Conservation (phyloP, 1,284 basidiomycete species). For the Tilletia indica region DNA sequence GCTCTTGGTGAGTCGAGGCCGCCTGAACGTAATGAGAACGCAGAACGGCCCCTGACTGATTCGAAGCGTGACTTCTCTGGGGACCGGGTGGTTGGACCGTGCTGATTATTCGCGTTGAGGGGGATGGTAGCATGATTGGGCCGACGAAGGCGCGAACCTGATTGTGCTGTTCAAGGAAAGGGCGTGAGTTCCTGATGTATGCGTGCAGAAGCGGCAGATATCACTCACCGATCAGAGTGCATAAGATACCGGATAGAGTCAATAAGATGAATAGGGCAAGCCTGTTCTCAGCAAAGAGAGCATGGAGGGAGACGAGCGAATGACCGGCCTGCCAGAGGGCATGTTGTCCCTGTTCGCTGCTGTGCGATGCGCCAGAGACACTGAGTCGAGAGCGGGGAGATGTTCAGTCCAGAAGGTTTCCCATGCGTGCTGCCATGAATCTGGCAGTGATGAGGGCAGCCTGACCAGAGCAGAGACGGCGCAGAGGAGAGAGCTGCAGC, state of each 20-base stretch:
- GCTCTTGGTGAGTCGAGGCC: neutral
- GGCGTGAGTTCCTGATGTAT: neutral
- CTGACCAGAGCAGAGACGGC: neutral
- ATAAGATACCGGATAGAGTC: neutral
- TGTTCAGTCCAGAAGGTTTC: neutral
- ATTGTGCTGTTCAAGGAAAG: neutral
- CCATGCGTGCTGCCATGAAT: neutral
- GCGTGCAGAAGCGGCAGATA: too few relatives aligned
- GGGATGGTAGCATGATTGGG: too few relatives aligned
- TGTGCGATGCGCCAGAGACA: too few relatives aligned
- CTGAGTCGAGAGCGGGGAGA: neutral
- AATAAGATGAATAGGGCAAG: neutral
- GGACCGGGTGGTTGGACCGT: too few relatives aligned
- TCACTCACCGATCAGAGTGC: conserved; percentile 8
- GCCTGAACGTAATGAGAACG: neutral
- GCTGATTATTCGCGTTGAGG: too few relatives aligned
- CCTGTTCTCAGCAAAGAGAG: neutral
- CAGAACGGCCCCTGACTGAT: neutral
- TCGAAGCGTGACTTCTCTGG: conserved; percentile 10
- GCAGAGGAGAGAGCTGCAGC: conserved; percentile 13
- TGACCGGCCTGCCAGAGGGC: neutral
- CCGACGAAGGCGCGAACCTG: neutral
- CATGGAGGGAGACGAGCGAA: neutral
- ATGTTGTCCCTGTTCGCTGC: neutral
- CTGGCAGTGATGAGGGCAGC: neutral